These are phyloP conservation scores for Actinomortierella wolfii DNA, from an alignment of 371 early-diverging fungal species.

Conservation along the genomic window DNA sequence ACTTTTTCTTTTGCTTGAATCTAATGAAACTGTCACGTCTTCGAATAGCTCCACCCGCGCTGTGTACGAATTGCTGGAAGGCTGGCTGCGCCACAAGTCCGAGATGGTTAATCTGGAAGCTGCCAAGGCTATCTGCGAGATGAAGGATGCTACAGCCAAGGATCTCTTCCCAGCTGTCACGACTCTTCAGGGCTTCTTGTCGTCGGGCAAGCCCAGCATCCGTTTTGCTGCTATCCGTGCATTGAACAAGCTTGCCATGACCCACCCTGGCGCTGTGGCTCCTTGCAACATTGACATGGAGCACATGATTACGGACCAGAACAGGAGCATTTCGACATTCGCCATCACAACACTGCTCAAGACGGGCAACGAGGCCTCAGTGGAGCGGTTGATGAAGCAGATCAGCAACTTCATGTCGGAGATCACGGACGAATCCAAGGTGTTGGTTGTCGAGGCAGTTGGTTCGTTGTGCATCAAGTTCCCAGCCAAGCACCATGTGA, in stretches of 20 bases:
- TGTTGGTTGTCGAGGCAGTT: constrained; percentile 97
- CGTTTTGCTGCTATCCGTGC: constrained; percentile 97
- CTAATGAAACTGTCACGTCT: neutral
- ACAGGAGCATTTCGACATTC: constrained; percentile 97
- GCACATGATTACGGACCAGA: constrained; percentile 92
- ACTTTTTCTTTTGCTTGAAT: no score
- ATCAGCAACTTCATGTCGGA: constrained; percentile 96
- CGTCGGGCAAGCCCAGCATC: constrained; percentile 90
- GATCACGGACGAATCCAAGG: constrained; percentile 98
- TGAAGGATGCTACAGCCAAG: constrained; percentile 80
- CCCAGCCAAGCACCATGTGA: constrained; percentile 92
- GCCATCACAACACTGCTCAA: constrained; percentile 98
- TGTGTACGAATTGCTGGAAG: constrained; percentile 86
- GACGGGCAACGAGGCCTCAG: constrained; percentile 97
- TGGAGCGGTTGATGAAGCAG: constrained; percentile 98
- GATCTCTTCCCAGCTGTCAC: constrained; percentile 93
- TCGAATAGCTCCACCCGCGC: constrained; percentile 64
- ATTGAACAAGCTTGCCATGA: constrained; percentile 88
- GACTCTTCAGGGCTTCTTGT: constrained; percentile 90
- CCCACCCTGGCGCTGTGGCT: constrained; percentile 86
- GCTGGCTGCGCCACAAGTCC: constrained; percentile 90
- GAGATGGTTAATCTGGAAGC: constrained; percentile 98
- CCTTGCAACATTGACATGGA: constrained; percentile 98
- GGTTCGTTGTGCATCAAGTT: constrained; percentile 95
- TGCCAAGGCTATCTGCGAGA: constrained; percentile 95